phyloP scores from a whole-genome alignment of 148 eudicot genomes.

The Cornus controversa region DNA sequence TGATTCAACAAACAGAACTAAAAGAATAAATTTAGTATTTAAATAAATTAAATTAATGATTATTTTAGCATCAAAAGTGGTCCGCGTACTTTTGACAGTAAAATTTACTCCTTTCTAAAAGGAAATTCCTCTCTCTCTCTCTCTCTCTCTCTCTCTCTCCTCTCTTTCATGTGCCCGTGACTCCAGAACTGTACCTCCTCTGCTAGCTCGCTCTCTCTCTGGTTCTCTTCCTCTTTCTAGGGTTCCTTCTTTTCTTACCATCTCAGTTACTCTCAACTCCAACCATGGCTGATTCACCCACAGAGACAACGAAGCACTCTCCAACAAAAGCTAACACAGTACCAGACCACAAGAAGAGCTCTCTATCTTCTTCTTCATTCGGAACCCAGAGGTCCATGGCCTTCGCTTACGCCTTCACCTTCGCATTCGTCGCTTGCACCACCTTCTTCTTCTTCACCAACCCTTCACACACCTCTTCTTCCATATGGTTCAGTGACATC shows the following conservation, averaged over 20 bases:
- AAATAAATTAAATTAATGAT: no score
- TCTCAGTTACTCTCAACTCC: background rate
- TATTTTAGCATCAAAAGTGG: no score
- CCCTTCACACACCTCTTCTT: slow-evolving; percentile 19
- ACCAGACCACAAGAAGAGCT: background rate
- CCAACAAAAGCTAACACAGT: background rate
- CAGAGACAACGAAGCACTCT: background rate
- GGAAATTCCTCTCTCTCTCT: no score
- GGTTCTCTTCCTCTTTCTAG: background rate
- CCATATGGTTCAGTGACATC: slow-evolving; percentile 23
- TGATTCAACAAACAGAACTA: no score
- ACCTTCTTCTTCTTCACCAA: slow-evolving; percentile 34
- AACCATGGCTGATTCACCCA: slow-evolving; percentile 14
- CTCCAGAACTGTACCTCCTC: background rate
- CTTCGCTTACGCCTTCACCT: slow-evolving; percentile 37
- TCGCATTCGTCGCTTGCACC: slow-evolving; percentile 33
- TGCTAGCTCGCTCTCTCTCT: background rate
- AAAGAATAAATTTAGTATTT: no score
- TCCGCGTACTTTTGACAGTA: no score
- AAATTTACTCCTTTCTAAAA: no score
- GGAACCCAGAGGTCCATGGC: slow-evolving; percentile 26
- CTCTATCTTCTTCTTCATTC: slow-evolving; percentile 8
- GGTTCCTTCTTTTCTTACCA: background rate
- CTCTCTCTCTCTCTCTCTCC: no score
- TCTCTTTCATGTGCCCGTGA: background rate